Evolutionary conservation across 2,329 filamentous ascomycete species (phyloP).

Genomic region (Curvularia spicifera): DNA sequence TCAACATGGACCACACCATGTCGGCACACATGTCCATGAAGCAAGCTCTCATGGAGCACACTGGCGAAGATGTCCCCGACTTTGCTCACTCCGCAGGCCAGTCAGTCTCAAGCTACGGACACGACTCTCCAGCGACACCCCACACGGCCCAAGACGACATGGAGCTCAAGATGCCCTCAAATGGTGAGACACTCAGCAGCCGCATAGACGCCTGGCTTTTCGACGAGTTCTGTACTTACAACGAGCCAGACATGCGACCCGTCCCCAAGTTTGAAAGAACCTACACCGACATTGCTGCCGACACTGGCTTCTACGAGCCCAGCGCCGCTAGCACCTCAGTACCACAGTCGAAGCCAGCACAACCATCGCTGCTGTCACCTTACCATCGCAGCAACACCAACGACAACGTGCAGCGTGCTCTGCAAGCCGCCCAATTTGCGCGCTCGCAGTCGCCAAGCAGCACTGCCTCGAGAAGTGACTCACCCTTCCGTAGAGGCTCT

Average conservation of each 20-base stretch:
- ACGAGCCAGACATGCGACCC: conserved; percentile 60
- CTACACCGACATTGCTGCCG: conserved; percentile 82
- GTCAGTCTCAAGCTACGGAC: conserved; percentile 66
- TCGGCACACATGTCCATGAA: conserved; percentile 67
- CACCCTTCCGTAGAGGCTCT: conserved; percentile 78
- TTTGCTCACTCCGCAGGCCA: conserved; percentile 62
- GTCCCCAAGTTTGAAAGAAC: conserved; percentile 82
- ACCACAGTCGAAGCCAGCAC: conserved; percentile 56
- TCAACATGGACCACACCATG: conserved; percentile 53
- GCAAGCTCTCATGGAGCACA: conserved; percentile 60
- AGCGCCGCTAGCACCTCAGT: conserved; percentile 61
- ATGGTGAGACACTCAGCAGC: conserved; percentile 59
- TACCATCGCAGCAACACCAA: conserved; percentile 51
- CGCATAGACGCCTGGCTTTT: conserved; percentile 56
- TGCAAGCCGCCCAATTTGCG: conserved; percentile 79
- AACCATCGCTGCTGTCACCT: conserved; percentile 57
- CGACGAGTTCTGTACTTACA: conserved; percentile 71
- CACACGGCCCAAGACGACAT: conserved; percentile 62
- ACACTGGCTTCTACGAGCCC: conserved; percentile 79
- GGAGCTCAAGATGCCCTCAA: conserved; percentile 59
- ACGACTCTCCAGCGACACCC: conserved; percentile 68
- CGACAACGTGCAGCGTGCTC: conserved; percentile 71
- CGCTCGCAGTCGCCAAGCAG: conserved; percentile 63
- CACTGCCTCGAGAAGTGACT: conserved; percentile 68
- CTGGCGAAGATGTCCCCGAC: conserved; percentile 58